Conservation (phyloP, 1,284 basidiomycete genomes). For the Lentinula novae-zelandiae region DNA sequence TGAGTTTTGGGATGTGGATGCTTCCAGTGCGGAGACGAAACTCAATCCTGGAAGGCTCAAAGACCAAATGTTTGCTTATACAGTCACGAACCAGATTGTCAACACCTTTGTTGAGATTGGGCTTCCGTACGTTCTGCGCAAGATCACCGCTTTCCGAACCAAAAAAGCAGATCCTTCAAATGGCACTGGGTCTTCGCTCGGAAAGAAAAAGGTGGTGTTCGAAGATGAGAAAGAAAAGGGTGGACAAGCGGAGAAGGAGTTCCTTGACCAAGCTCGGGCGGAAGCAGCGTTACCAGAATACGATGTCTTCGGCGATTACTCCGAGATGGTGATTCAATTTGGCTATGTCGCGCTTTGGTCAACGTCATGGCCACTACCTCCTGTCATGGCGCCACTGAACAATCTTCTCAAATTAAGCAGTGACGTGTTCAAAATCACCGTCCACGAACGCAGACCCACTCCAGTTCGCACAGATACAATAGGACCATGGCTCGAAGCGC, state of each 20-base stretch:
- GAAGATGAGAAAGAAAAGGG: slow-evolving; percentile 63
- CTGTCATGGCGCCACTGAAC: slow-evolving; percentile 73
- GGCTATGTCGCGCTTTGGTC: slow-evolving; percentile 93
- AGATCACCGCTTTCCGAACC: slow-evolving; percentile 15
- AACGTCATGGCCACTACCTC: slow-evolving; percentile 91
- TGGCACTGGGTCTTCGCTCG: slow-evolving; percentile 5
- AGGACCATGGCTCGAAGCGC: slow-evolving; percentile 89
- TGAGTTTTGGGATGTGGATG: slow-evolving; percentile 52
- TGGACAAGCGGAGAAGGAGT: slow-evolving; percentile 62
- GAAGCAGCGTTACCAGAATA: slow-evolving; percentile 85
- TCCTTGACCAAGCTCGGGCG: slow-evolving; percentile 71
- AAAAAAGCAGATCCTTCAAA: slow-evolving; percentile 12
- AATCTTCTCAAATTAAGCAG: slow-evolving; percentile 91
- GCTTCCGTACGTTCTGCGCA: slow-evolving; percentile 75
- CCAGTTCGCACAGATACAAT: slow-evolving; percentile 87
- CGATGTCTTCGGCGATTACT: slow-evolving; percentile 80
- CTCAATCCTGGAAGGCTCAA: slow-evolving; percentile 71
- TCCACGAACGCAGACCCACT: slow-evolving; percentile 82
- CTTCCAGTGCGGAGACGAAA: slow-evolving; percentile 45
- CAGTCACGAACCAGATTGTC: slow-evolving; percentile 81
- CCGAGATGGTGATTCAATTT: slow-evolving; percentile 95
- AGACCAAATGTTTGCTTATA: slow-evolving; percentile 93
- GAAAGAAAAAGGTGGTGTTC: slow-evolving; percentile 69
- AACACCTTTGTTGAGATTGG: slow-evolving; percentile 84
- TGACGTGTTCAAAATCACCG: slow-evolving; percentile 93